Evolutionary conservation across 1,284 basidiomycete genomes (phyloP), one percentile per base, ranked within the genome.

Genomic region (Cryptococcus maquisensis): DNA sequence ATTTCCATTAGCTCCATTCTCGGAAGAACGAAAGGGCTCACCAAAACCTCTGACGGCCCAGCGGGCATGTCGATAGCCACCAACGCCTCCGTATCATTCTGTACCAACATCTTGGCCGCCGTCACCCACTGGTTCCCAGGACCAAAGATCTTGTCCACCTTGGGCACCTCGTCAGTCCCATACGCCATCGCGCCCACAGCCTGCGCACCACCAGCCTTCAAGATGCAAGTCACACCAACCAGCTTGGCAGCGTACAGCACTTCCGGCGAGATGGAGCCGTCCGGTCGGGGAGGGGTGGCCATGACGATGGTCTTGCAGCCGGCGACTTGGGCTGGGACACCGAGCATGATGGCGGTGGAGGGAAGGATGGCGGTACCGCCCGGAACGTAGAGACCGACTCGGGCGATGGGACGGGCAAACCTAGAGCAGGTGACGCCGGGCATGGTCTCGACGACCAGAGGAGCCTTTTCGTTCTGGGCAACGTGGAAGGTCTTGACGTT

Each of bases 121-220:
- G 95, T 98, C 24, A 99, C 96, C 88, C 95, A 99, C 75, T 98
- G 96, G 74, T 98, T 98, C 23, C 96, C 96, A 3, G 96, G 96
- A 18, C 96, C 96, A 67, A 97, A 96, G 65, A 98, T 95, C 79
- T 97, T 99, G 81, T 98, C 96, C 16, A 98, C 96, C 78, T 99
- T 98, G n/a, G 93, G 92, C 8, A 95, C 92, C 3, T 86, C 87
- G 70, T 87, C 81, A 4, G 96, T 98, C 15, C 96, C 96, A 74
- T 98, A 98, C 1, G 96, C 96, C 77, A 99, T 81, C 0, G 93
- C 95, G 15, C 92, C 91, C n/a, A 98, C 84, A 2, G 96, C 96
- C 73, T 99, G 96, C 3, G 90, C 96, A 35, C 96, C 96, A 45
- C 96, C 96, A 5, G 93, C 93, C 73, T 89, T 90, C 61, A 98